Base-by-base conservation (phyloP, 371 early-diverging fungal genomes). In the Blastocladiella emersonii region DNA sequence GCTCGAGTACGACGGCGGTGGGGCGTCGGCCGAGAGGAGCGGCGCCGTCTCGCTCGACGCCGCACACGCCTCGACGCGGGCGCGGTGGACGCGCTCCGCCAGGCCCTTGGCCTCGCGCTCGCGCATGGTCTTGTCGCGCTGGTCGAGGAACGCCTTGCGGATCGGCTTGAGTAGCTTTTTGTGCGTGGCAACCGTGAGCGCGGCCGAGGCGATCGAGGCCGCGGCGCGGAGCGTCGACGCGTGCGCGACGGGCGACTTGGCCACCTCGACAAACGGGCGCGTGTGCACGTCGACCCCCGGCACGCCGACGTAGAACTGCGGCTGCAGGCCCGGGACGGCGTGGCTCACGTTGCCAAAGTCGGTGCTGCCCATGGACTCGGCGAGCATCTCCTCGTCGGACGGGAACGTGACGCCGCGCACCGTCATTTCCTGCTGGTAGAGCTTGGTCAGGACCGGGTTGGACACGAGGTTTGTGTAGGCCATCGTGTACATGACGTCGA, bases 281-380 rank as follows among this genome's bases (percentile, higher is more conserved):
- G 59, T 59, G 59, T 59, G 59, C 59, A 36, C 8, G n/a, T 59
- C 37, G 13, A 37, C 59, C 15, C 44, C 44, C 36, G 59, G 59
- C n/a, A 59, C n/a, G 5, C 78, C 70, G 43, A 80, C 76, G 53
- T 75, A 72, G 71, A 80, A 82, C 67, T 77, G 70, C 0, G 77
- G 76, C 34, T 84, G 83, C 59, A 82, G 70, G 1, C 77, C 76
- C 13, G 83, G 80, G 25, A 78, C 69, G 8, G 67, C 71, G 35
- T 81, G 72, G n/a, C 81, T 78, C 63, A 84, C 67, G 57, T 88
- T 87, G 51, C 89, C 91, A 78, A 88, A 84, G 66, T 91, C 91
- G 13, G 86, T 86, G 27, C 79, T 78, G 7, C 80, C 87, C 37
- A 60, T 63, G 1, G 70, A 70, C 41, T 57, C 35, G 6, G 67